phyloP scores from a whole-genome alignment of 768 basidiomycete genomes.

The Trametes sanguinea region DNA sequence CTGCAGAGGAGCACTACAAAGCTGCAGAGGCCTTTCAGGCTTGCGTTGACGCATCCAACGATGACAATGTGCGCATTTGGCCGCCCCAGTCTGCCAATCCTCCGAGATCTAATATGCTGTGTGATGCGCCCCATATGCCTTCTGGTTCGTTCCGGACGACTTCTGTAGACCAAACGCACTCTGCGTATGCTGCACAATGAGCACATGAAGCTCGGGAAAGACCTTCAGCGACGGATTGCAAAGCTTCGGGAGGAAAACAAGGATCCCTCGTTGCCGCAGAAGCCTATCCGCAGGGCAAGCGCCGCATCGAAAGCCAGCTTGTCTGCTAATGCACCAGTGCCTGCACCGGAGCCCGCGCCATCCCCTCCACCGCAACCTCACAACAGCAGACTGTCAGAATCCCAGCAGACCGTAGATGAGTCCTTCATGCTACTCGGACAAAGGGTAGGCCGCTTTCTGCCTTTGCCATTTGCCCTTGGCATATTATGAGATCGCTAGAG shows the following conservation, averaged over 20 bases:
- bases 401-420: slow-evolving; percentile 71
- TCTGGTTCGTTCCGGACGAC: not conserved
- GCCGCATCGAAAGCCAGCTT: slow-evolving; percentile 15
- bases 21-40: slow-evolving; percentile 76
- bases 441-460: slow-evolving; percentile 38
- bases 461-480: not conserved
- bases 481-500: not conserved
- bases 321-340: slow-evolving; percentile 20
- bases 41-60: slow-evolving; percentile 71
- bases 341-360: slow-evolving; percentile 32
- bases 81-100: not conserved
- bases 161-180: slow-evolving; percentile 69
- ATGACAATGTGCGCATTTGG: slow-evolving; percentile 60
- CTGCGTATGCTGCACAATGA: slow-evolving; percentile 75
- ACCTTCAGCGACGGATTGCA: slow-evolving; percentile 69
- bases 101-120: not conserved
- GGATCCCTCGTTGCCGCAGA: slow-evolving; percentile 75
- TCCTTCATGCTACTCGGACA: slow-evolving; percentile 89
- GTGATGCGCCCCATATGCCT: not conserved
- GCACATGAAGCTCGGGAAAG: slow-evolving; percentile 68
- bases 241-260: slow-evolving; percentile 76
- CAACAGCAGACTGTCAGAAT: slow-evolving; percentile 53
- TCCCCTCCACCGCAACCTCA: slow-evolving; percentile 46
- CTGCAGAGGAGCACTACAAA: slow-evolving; percentile 72
- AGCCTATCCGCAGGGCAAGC: slow-evolving; percentile 38